Percentiles rank a stretch among this genome's conserved stretches.
phyloP scores from a whole-genome alignment of 2,329 filamentous ascomycete species.

The Epichloe sp. region DNA sequence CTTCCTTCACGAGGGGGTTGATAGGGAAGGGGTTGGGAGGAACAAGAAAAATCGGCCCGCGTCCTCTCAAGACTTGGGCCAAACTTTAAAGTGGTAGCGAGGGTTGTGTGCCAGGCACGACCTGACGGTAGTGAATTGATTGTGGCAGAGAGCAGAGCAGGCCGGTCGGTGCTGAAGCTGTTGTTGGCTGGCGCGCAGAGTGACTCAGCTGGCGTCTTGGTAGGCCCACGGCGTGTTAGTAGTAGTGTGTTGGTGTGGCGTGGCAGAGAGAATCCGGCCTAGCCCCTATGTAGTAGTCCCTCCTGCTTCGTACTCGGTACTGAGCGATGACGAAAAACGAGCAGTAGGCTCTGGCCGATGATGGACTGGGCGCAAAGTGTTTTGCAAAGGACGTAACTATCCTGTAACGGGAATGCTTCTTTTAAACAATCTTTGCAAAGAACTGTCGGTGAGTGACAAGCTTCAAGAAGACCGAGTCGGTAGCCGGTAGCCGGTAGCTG shows the following conservation, averaged over 20 bases:
- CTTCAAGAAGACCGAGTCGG: neutral
- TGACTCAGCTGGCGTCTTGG: conserved; percentile 1
- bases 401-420: neutral
- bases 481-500: neutral
- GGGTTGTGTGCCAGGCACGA: too few species aligned
- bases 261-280: neutral
- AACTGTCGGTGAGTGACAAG: neutral
- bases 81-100: too few species aligned
- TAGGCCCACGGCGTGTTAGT: conserved; percentile 1
- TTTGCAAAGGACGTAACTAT: neutral
- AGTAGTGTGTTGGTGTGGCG: neutral
- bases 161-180: neutral
- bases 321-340: neutral
- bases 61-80: too few species aligned
- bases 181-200: neutral
- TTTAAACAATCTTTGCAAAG: neutral
- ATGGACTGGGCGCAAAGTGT: neutral
- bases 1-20: neutral
- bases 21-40: neutral
- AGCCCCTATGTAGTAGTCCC: neutral
- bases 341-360: neutral
- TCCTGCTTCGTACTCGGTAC: neutral
- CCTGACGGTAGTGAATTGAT: neutral
- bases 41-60: too few species aligned
- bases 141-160: neutral